phyloP scores from a whole-genome alignment of 257 asterid genomes.

The Apocynum venetum region DNA sequence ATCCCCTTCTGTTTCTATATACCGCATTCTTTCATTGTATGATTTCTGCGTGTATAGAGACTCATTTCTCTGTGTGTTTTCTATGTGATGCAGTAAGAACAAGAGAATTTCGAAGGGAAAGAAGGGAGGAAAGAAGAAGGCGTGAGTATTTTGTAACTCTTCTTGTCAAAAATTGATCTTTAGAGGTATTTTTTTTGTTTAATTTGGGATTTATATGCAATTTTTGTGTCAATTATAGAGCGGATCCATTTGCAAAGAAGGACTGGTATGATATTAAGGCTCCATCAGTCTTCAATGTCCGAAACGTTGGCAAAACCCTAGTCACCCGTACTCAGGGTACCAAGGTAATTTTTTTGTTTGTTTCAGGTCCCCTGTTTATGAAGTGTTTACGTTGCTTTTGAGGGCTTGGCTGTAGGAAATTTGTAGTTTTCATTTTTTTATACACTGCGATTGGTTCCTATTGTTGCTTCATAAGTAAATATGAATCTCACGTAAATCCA shows the following conservation, averaged over 20 bases:
- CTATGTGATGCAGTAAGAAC: conserved; percentile 26
- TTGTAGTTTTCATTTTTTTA: too few relatives aligned
- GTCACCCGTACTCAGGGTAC: conserved; percentile 39
- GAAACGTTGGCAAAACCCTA: conserved; percentile 30
- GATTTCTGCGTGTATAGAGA: not conserved
- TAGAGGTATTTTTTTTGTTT: not conserved
- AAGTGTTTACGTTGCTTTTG: too few relatives aligned
- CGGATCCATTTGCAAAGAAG: conserved; percentile 32
- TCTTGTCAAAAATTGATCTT: not conserved
- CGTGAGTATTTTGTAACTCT: conserved; percentile 14
- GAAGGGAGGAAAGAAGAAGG: conserved; percentile 43
- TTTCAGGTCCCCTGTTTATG: not conserved
- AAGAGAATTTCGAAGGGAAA: conserved; percentile 39
- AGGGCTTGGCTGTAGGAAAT: not conserved
- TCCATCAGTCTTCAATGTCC: conserved; percentile 18
- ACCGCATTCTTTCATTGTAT: not conserved
- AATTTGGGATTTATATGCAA: too few relatives aligned
- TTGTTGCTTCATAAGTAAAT: too few relatives aligned
- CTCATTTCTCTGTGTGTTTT: not conserved
- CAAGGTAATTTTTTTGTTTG: conserved; percentile 14
- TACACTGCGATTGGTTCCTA: too few relatives aligned
- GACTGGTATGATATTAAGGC: conserved; percentile 38
- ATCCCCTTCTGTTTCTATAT: not conserved
- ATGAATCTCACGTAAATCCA: too few relatives aligned
- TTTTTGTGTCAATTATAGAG: conserved; percentile 3